Base-by-base conservation (phyloP, 192 early-diverging fungal species). In the Linnemannia exigua region DNA sequence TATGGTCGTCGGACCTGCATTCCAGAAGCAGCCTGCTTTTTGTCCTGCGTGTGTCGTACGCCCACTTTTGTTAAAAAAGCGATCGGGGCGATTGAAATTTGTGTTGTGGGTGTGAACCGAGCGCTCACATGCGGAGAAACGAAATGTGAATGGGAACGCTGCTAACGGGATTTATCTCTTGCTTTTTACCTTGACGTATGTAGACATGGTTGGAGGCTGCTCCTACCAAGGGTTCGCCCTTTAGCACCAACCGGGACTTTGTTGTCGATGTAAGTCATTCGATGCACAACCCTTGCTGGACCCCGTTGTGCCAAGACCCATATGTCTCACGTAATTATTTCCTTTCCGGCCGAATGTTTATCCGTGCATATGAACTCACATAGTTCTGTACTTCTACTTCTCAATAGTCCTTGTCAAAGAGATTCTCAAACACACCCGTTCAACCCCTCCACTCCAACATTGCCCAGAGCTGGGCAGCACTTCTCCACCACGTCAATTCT, bases 371-470 rank as follows among this genome's bases (percentile, higher is more conserved):
- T 72, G 5, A 20, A 16, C 33, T 73, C 8, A 73, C 48, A 31
- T 20, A 15, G 3, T 51, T 22, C 0, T 28, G 5, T 72, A 5
- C 22, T 46, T 8, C 14, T 14, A 31, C 2, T 48, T 3, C 17
- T 1, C 25, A 52, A 6, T 73, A 84, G 82, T 31, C 41, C 19
- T 33, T 85, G 38, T 72, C 51, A 17, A 54, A 33, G 58, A 52
- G 82, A 48, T 80, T 86, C 48, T 52, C 66, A 22, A 74, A 41
- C 25, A 74, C 75, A 15, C 84, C 84, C 0, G 25, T 80, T 19
- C 84, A 86, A 37, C 84, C 84, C 15, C 4, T 86, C 48, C 84
- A 80, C 28, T 69, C 74, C 25, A 86, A 86, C 66, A 80, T 86
- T 73, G 84, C 74, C 8, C 84, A 86, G 50, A 72, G 54, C 41